Evolutionary conservation across 169 alveolate genomes (phyloP).

Genomic region (Blepharisma undulans): DNA sequence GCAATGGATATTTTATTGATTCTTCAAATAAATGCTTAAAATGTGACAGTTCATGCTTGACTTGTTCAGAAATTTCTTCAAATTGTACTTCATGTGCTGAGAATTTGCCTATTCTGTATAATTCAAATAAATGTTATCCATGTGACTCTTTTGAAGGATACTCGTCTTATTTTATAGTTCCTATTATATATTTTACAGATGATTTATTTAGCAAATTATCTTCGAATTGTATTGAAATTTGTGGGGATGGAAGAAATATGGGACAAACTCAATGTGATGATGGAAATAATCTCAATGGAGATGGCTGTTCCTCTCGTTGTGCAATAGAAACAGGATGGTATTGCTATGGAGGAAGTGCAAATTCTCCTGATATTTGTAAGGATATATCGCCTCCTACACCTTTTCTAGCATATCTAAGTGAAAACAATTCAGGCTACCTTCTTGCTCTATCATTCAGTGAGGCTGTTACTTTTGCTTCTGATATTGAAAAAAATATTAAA

Average conservation of each 20-base stretch:
- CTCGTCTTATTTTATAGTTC: not conserved
- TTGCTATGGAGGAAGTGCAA: not conserved
- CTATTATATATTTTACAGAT: not conserved
- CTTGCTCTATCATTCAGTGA: not conserved
- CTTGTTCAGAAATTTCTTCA: not conserved
- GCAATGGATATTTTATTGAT: too few relatives aligned
- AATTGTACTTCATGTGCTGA: not conserved
- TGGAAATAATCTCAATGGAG: not conserved
- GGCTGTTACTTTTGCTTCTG: not conserved
- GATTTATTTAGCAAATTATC: not conserved
- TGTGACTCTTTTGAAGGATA: not conserved
- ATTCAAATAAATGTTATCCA: not conserved
- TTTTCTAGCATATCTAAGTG: not conserved
- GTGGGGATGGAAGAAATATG: not conserved
- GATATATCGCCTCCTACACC: not conserved
- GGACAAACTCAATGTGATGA: not conserved
- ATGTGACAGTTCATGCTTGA: not conserved
- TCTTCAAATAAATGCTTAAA: not conserved
- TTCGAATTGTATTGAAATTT: not conserved
- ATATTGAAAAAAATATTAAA: too few relatives aligned
- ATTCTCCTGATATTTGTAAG: not conserved
- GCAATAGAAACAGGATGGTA: not conserved
- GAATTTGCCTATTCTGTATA: not conserved
- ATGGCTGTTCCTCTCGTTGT: not conserved
- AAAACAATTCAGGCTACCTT: not conserved